These are phyloP conservation scores for Tarenaya hassleriana DNA, from an alignment of 345 rosid species.

Conservation along the genomic window DNA sequence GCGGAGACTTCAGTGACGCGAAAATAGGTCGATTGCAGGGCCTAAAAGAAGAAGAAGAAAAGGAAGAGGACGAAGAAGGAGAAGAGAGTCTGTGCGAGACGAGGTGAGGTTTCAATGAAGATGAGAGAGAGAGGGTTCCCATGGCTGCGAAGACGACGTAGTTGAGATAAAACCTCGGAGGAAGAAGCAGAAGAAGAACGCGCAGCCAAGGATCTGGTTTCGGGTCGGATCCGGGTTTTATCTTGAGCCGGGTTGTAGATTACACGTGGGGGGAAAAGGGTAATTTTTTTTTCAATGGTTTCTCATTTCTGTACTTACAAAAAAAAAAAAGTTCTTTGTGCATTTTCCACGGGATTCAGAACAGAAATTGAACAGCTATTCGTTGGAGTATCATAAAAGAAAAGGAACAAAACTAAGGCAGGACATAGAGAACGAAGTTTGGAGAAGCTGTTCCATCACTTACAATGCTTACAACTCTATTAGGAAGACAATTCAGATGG, in stretches of 20 bases:
- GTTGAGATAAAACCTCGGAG: not conserved
- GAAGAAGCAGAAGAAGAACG: conserved; percentile 17
- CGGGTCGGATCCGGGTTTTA: conserved; percentile 23
- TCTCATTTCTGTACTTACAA: no score
- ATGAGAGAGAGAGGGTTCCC: conserved; percentile 45
- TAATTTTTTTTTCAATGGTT: not conserved
- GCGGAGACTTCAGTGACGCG: conserved; percentile 29
- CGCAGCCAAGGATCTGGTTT: conserved; percentile 15
- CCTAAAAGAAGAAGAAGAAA: conserved; percentile 14
- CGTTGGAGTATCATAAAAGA: no score
- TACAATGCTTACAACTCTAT: no score
- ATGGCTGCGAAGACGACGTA: conserved; percentile 28
- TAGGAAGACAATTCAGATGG: no score
- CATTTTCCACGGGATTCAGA: no score
- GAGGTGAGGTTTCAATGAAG: conserved; percentile 33
- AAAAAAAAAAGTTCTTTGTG: no score
- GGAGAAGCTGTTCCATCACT: no score
- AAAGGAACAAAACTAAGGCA: no score
- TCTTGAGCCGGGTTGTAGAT: not conserved
- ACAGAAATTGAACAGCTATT: no score
- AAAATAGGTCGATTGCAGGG: conserved; percentile 25
- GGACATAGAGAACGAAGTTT: no score
- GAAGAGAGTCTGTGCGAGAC: conserved; percentile 24
- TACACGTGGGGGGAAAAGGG: not conserved
- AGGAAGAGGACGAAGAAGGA: conserved; percentile 20